Percentiles rank a stretch among this genome's conserved stretches.
phyloP scores from a whole-genome alignment of 164 flowering plant genomes.

The Nymphaea thermarum region DNA sequence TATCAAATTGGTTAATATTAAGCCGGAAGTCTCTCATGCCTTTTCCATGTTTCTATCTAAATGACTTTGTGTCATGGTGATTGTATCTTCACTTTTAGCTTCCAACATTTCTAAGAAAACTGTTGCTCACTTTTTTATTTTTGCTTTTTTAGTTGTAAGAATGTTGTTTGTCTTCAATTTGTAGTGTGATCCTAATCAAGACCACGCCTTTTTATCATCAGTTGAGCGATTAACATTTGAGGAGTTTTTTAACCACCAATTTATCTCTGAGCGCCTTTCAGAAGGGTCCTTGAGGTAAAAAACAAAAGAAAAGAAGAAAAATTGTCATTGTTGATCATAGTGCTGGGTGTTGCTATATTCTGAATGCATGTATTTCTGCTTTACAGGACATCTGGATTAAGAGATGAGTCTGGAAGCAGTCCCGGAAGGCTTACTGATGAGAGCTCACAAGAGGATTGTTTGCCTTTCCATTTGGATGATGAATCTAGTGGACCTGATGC shows the following conservation, averaged over 20 bases:
- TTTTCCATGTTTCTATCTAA: not conserved
- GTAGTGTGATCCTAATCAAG: not conserved
- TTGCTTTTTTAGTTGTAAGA: too few relatives aligned
- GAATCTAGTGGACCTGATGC: slow-evolving; percentile 59
- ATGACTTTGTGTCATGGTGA: not conserved
- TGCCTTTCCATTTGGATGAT: slow-evolving; percentile 71
- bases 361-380: not conserved
- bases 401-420: slow-evolving; percentile 26
- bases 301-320: not conserved
- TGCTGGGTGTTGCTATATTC: not conserved
- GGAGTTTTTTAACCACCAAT: slow-evolving; percentile 89
- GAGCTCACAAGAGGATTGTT: slow-evolving; percentile 62
- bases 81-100: not conserved
- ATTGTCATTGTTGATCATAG: not conserved
- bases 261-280: slow-evolving; percentile 30
- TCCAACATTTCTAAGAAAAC: too few relatives aligned
- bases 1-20: not conserved
- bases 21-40: not conserved
- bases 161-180: too few relatives aligned
- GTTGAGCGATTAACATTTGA: slow-evolving; percentile 96
- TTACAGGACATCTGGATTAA: slow-evolving; percentile 10
- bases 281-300: slow-evolving; percentile 40
- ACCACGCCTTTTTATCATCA: slow-evolving; percentile 17
- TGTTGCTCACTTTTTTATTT: too few relatives aligned
- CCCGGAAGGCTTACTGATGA: slow-evolving; percentile 34